phyloP scores from a whole-genome alignment of 2,329 filamentous ascomycete genomes.

The Neofusicoccum sp. region DNA sequence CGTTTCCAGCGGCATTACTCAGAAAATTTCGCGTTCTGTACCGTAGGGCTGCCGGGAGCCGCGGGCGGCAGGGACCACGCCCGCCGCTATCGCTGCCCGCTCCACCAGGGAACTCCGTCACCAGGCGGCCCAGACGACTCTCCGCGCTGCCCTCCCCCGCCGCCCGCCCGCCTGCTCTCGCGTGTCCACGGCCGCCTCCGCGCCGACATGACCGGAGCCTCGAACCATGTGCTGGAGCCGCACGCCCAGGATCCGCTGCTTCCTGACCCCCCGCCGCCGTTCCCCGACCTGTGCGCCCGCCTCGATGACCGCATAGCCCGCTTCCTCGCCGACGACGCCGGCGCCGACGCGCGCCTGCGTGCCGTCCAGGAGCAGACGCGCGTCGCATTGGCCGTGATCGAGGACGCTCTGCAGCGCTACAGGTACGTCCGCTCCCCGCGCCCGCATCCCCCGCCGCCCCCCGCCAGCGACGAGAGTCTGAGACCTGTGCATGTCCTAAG shows the following conservation, averaged over 20 bases:
- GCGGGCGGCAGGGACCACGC: neutral
- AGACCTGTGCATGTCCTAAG: constrained; percentile 23
- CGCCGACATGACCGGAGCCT: constrained; percentile 36
- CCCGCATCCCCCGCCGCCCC: constrained; percentile 4
- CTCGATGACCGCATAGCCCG: constrained; percentile 60
- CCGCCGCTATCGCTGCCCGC: neutral
- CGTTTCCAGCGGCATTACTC: constrained; percentile 11
- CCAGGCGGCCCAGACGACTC: constrained; percentile 1
- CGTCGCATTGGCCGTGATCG: constrained; percentile 69
- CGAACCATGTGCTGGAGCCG: constrained; percentile 36
- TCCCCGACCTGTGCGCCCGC: constrained; percentile 46
- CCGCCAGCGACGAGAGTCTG: constrained; percentile 6
- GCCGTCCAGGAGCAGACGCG: constrained; percentile 73
- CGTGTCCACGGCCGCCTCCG: constrained; percentile 29
- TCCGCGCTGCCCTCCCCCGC: neutral
- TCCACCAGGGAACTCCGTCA: neutral
- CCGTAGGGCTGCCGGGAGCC: constrained; percentile 4
- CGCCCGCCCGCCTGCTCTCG: constrained; percentile 30
- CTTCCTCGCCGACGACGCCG: constrained; percentile 61
- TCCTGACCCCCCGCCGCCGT: constrained; percentile 46
- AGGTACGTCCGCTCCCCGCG: constrained; percentile 51
- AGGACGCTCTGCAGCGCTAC: constrained; percentile 72
- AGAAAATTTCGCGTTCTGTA: neutral
- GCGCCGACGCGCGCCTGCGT: constrained; percentile 48
- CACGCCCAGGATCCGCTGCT: constrained; percentile 32